Percentiles rank a stretch among this genome's conserved stretches.
These are phyloP conservation scores for Phytophthora pini DNA, from an alignment of 352 stramenopile genomes.

Conservation along the genomic window DNA sequence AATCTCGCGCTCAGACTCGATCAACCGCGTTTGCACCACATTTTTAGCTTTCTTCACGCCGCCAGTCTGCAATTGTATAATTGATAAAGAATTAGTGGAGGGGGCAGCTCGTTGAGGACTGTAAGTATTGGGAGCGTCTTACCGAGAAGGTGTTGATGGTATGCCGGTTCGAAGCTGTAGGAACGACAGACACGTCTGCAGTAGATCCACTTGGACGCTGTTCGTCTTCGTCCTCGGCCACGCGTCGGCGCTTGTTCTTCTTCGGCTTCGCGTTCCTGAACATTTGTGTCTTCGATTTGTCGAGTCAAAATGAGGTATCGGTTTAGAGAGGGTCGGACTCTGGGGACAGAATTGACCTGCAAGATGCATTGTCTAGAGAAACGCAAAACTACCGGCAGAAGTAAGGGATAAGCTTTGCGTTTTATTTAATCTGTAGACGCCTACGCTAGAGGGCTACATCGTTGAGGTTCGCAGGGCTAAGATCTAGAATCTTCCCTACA, in stretches of 20 bases:
- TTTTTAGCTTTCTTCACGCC: constrained; percentile 65
- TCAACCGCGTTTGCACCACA: constrained; percentile 57
- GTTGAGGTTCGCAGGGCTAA: background rate
- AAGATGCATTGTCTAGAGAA: too few species aligned
- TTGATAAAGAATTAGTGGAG: background rate
- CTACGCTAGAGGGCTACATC: background rate
- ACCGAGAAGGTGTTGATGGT: constrained; percentile 28
- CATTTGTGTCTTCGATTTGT: constrained; percentile 26
- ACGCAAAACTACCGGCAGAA: too few species aligned
- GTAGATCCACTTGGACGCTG: background rate
- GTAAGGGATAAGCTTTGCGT: constrained; percentile 1
- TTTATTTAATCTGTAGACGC: background rate
- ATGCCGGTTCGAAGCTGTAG: constrained; percentile 6
- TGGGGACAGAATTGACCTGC: too few species aligned
- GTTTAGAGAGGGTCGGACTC: constrained; percentile 3
- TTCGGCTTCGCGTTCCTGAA: constrained; percentile 52
- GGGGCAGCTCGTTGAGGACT: background rate
- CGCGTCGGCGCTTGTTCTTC: constrained; percentile 58
- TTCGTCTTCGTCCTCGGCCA: constrained; percentile 46
- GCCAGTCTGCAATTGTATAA: constrained; percentile 45
- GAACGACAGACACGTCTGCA: constrained; percentile 15
- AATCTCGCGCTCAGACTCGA: constrained; percentile 79
- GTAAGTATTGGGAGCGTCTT: background rate
- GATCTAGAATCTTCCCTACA: constrained; percentile 17
- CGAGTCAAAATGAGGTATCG: constrained; percentile 2